Conservation (phyloP, 306 rosid genomes). For the Dryas alaskensis region DNA sequence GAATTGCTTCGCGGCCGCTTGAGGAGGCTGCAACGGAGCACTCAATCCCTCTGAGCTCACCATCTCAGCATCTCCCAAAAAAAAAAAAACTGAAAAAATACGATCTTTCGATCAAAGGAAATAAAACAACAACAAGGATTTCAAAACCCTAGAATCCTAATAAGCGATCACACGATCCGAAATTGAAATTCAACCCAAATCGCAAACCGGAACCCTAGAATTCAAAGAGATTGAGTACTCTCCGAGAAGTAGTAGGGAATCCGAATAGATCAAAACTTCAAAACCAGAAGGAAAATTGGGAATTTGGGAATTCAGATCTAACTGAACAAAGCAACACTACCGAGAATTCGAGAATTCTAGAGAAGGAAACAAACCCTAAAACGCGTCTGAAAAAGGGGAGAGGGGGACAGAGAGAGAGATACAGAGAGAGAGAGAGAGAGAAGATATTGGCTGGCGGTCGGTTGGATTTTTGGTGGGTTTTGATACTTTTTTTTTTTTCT, state of each 20-base stretch:
- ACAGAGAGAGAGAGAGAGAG: not conserved
- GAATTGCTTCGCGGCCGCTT: slow-evolving; percentile 32
- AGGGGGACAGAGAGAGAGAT: not conserved
- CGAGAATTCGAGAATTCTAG: not conserved
- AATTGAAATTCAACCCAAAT: not conserved
- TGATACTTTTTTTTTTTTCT: not conserved
- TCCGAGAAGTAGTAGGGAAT: not conserved
- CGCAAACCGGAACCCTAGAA: not conserved
- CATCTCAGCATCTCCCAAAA: slow-evolving; percentile 33
- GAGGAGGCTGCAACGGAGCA: slow-evolving; percentile 27
- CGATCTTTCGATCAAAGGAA: not conserved
- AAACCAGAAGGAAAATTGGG: not conserved
- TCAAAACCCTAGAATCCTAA: slow-evolving; percentile 3
- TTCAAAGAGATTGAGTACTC: not conserved
- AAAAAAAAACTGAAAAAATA: not conserved
- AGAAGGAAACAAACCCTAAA: slow-evolving; percentile 1
- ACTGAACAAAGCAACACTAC: not conserved
- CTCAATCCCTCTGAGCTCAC: slow-evolving; percentile 50
- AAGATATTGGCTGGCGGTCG: not conserved
- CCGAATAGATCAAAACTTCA: not conserved
- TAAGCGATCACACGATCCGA: not conserved
- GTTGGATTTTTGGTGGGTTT: not conserved
- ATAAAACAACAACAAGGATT: not conserved
- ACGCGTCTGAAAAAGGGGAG: not conserved
- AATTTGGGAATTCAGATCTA: not conserved